Base-by-base conservation (phyloP, 148 eudicot species). In the Rhododendron kiyosumense region DNA sequence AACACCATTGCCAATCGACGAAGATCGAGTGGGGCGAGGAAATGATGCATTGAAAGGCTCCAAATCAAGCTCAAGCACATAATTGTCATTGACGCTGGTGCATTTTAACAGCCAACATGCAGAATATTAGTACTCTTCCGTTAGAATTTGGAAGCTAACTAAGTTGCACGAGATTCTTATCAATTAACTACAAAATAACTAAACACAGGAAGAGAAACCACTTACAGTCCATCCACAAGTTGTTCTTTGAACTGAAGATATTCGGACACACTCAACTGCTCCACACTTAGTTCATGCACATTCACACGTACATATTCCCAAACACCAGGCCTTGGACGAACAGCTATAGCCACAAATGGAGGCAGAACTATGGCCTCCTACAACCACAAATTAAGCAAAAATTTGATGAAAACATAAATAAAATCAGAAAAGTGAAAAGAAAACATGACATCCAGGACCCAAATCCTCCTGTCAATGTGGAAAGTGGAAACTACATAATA, bases 261-360 rank as follows among this genome's bases (percentile, higher is more conserved):
- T 85, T 97, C 99, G 36, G 99, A 89, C 81, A 91, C 93, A 18
- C 86, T 93, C 86, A 97, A 77, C 89, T 95, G 94, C 83, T 97
- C 99, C 78, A 97, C 98, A 81, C 92, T 93, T 41, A 97, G 96
- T 86, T 97, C 98, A 83, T 91, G 67, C 9, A 92, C 95, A 88
- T 97, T 95, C 61, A 97, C 96, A 26, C 99, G 98, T 5, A 94
- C 96, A 85, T 87, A 93, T 85, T 95, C 99, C 99, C 99, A 97
- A 81, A 97, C 98, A 85, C 99, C 99, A 71, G 99, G 99, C 88
- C 99, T 92, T 5, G 98, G 99, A 71, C 98, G 98, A 74, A 95
- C 73, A 61, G 98, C 99, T 83, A 97, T 90, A 71, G 98, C 98
- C 78, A 97, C 98, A 89, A 94, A 95, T 9, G 99, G 99, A 78